A percentile compares a stretch with the other conserved stretches of the same genome.
These are phyloP conservation scores for Venustampulla echinocandica DNA, from an alignment of 495 filamentous ascomycete genomes.

Conservation along the genomic window DNA sequence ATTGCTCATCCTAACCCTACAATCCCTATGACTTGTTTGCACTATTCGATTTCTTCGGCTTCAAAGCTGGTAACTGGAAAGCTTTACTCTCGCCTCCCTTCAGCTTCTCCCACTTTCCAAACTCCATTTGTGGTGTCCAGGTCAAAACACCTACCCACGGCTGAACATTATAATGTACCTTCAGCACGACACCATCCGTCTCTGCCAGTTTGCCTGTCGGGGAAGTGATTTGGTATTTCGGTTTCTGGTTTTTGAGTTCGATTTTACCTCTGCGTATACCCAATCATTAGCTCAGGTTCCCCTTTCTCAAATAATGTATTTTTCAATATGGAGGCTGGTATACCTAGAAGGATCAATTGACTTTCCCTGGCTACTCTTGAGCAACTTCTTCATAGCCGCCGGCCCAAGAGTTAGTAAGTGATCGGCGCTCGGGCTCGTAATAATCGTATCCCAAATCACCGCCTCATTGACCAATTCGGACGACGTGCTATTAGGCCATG, in stretches of 20 bases:
- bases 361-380: conserved; percentile 42
- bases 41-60: conserved; percentile 40
- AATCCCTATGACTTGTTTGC: too few species aligned
- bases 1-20: too few species aligned
- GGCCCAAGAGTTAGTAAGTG: conserved; percentile 46
- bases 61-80: conserved; percentile 70
- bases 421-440: conserved; percentile 57
- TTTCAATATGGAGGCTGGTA: background rate
- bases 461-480: conserved; percentile 51
- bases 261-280: conserved; percentile 48
- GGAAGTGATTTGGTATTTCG: conserved; percentile 93
- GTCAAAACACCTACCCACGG: conserved; percentile 87
- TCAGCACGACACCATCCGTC: conserved; percentile 61
- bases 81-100: conserved; percentile 51
- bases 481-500: conserved; percentile 55
- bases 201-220: conserved; percentile 65
- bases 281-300: conserved; percentile 3
- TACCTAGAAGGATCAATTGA: conserved; percentile 42
- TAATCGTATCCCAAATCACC: conserved; percentile 92
- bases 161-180: conserved; percentile 90
- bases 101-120: conserved; percentile 55
- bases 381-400: conserved; percentile 41
- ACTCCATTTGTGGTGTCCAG: conserved; percentile 57
- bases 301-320: conserved; percentile 4
- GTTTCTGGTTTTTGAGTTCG: conserved; percentile 65